Base-by-base conservation (phyloP, 1,284 basidiomycete species). In the Ganoderma sinense region DNA sequence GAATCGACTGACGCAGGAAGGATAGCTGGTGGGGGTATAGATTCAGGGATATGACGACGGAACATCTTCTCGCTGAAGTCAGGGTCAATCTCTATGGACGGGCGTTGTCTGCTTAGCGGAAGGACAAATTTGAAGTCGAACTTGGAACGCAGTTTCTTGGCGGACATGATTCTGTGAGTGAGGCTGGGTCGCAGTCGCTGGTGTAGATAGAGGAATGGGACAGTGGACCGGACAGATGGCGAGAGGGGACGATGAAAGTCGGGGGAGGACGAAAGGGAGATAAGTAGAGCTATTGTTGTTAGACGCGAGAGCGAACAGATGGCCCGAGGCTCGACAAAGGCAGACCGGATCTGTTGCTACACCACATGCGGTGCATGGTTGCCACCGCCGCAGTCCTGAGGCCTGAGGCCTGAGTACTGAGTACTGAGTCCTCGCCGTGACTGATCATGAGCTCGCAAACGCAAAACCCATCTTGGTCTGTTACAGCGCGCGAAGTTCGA, bases 91-190 rank as follows among this genome's bases (percentile, higher is more conserved):
- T 66, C 65, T 18, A 48, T 62, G 64, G 67, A 14, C 68, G 66
- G 43, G 26, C 23, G 64, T 23, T 29, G 64, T 58, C 48, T 20
- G 29, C 39, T n/a, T 16, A 66, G 68, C 18, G 72, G 69, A 29
- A 69, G 67, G 29, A 74, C 62, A 64, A 71, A 75, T 51, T 67
- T 74, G 74, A 69, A 41, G 41, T 73, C 74, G 64, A 76, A 51
- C 64, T 75, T 76, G 16, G 75, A 71, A 39, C 75, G 73, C 51
- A 75, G 69, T 65, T 76, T 76, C 64, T 64, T 68, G 3, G 74
- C 59, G 4, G 75, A 69, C 75, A 76, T 76, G 62, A 60, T 67
- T 55, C n/a, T n/a, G 59, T 18, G 2, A 29, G 23, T 59, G 48
- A 53, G 48, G 23, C 10, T 4, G 59, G 59, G 36, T 41, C 48